Conservation (phyloP, 2,329 filamentous ascomycete genomes). For the Claviceps maximensis region DNA sequence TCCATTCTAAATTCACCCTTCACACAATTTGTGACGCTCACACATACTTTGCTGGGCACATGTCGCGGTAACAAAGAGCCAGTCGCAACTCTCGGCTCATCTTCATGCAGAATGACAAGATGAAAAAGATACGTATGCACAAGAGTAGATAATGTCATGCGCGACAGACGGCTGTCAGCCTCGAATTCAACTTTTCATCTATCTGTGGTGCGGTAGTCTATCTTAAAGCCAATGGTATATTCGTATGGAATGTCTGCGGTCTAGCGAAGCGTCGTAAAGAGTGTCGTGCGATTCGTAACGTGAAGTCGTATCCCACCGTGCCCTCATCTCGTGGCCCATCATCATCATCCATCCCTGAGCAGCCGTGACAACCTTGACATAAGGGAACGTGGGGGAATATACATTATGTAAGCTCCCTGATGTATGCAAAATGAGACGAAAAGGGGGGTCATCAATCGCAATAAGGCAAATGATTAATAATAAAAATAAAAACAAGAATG, state of each 20-base stretch:
- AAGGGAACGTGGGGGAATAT: conserved; percentile 1
- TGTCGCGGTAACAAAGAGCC: no score
- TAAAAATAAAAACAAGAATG: no score
- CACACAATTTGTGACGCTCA: no score
- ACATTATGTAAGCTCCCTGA: conserved; percentile 1
- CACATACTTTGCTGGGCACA: no score
- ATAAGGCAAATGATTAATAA: no score
- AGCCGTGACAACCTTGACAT: no score
- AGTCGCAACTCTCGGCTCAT: no score
- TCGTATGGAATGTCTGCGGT: neutral
- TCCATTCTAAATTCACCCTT: no score
- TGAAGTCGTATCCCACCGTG: neutral
- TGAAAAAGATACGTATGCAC: no score
- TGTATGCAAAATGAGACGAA: neutral
- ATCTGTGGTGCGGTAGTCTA: neutral
- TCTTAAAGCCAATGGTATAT: neutral
- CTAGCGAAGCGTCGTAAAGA: neutral
- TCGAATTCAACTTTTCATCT: neutral
- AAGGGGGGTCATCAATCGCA: no score
- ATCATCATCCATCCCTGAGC: neutral
- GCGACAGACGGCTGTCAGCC: neutral
- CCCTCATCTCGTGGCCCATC: neutral
- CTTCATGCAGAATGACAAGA: no score
- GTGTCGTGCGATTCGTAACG: neutral
- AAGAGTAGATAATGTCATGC: neutral